These are phyloP conservation scores for Sicyos baderoa DNA, from an alignment of 306 rosid species.

Conservation along the genomic window DNA sequence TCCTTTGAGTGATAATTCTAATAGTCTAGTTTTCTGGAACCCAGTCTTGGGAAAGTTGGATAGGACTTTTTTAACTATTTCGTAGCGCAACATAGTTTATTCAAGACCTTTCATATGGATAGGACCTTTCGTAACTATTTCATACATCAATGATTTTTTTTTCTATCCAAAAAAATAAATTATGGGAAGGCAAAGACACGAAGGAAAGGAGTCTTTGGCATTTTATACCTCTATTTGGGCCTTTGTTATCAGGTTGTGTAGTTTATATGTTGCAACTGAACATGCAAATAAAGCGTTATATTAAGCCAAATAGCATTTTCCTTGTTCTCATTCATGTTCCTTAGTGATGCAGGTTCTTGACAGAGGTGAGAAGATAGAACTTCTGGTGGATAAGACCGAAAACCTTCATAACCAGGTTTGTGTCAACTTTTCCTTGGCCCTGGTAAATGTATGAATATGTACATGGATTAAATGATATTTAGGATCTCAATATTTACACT, in stretches of 20 bases:
- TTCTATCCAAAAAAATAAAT: not conserved
- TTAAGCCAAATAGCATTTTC: not conserved
- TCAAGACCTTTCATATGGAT: no score
- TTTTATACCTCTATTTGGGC: not conserved
- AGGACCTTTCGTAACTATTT: no score
- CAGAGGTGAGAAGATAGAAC: slow-evolving; percentile 95
- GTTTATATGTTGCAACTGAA: not conserved
- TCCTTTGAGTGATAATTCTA: not conserved
- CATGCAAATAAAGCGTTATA: not conserved
- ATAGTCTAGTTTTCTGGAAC: no score
- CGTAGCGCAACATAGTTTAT: no score
- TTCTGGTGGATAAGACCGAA: slow-evolving; percentile 93
- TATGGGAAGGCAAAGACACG: not conserved
- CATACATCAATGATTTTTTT: no score
- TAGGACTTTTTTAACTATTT: no score
- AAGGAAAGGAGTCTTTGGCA: not conserved
- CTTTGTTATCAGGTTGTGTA: not conserved
- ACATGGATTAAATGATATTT: not conserved
- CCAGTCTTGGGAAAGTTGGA: not conserved
- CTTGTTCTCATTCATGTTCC: not conserved
- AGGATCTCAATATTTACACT: not conserved
- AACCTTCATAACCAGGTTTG: slow-evolving; percentile 88
- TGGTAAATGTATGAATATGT: not conserved
- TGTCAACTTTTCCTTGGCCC: not conserved
- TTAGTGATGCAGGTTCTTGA: slow-evolving; percentile 68